Conservation (phyloP, 352 stramenopile species). For the Pythium grandisporangium region DNA sequence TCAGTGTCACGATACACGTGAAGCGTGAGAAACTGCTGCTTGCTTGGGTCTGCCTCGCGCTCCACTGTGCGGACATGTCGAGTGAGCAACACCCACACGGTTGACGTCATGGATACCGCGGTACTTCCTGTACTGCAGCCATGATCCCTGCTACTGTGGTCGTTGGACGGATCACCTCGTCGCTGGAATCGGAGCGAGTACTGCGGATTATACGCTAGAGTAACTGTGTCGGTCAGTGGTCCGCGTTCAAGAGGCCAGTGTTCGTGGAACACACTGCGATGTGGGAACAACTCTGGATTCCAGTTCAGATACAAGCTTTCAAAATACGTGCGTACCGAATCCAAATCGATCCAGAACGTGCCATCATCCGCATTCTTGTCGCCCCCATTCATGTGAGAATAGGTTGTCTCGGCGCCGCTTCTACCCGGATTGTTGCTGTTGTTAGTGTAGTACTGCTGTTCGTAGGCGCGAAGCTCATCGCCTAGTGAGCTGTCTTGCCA, state of each 20-base stretch:
- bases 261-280: slow-evolving; percentile 68
- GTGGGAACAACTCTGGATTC: slow-evolving; percentile 90
- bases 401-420: no score
- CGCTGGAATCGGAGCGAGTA: slow-evolving; percentile 80
- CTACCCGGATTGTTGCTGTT: no score
- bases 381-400: not conserved
- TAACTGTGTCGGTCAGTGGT: slow-evolving; percentile 85
- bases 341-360: slow-evolving; percentile 95
- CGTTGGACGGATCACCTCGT: slow-evolving; percentile 12
- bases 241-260: slow-evolving; percentile 81
- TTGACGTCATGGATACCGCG: slow-evolving; percentile 20
- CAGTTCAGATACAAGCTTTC: slow-evolving; percentile 94
- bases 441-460: slow-evolving; percentile 39
- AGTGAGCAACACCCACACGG: slow-evolving; percentile 90
- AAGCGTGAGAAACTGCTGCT: slow-evolving; percentile 83
- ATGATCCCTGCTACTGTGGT: no score
- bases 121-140: slow-evolving; percentile 1
- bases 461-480: slow-evolving; percentile 44
- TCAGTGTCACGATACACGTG: slow-evolving; percentile 78
- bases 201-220: slow-evolving; percentile 91
- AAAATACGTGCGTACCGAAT: slow-evolving; percentile 90
- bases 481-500: slow-evolving; percentile 52
- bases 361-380: slow-evolving; percentile 69
- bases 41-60: slow-evolving; percentile 35
- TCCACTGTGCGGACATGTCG: slow-evolving; percentile 85